Percentiles rank a stretch among this genome's conserved stretches.
These are phyloP conservation scores for Wickerhamiella dianesei DNA, from an alignment of 805 yeast genomes.

Conservation along the genomic window DNA sequence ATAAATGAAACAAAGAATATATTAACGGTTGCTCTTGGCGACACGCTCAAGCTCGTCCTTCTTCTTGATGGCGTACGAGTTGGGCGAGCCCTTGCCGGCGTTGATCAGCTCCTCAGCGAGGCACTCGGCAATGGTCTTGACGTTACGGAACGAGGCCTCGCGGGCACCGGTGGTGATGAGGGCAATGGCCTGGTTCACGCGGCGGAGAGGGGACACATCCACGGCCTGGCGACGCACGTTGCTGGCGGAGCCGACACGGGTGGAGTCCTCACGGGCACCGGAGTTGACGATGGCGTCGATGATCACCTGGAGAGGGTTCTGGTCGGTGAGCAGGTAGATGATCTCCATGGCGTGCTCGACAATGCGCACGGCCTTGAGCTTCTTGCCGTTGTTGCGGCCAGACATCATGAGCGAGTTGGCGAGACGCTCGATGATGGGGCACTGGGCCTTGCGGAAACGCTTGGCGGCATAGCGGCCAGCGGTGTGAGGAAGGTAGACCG, in stretches of 20 bases:
- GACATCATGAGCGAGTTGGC: constrained; percentile 99
- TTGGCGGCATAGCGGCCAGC: constrained; percentile 99
- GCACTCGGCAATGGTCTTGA: constrained; percentile 99
- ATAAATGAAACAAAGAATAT: constrained; percentile 7
- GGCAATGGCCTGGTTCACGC: constrained; percentile 99
- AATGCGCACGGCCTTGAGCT: constrained; percentile 99
- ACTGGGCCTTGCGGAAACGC: constrained; percentile 99
- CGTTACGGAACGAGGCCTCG: constrained; percentile 99
- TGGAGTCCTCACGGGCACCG: constrained; percentile 99
- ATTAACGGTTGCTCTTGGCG: constrained; percentile 99
- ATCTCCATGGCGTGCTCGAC: constrained; percentile 98
- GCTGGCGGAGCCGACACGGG: constrained; percentile 99
- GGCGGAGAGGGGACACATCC: constrained; percentile 99
- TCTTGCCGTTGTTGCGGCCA: constrained; percentile 99
- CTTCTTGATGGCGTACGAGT: constrained; percentile 99
- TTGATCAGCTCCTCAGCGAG: constrained; percentile 99
- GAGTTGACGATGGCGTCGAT: constrained; percentile 99
- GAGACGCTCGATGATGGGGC: constrained; percentile 98
- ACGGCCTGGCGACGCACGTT: constrained; percentile 99
- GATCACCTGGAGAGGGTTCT: constrained; percentile 97
- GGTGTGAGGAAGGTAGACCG: constrained; percentile 96
- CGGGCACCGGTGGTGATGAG: constrained; percentile 97
- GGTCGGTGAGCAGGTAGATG: constrained; percentile 93
- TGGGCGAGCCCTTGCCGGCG: constrained; percentile 99
- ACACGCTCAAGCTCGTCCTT: constrained; percentile 99